Percentiles rank a stretch among this genome's conserved stretches.
Conservation (phyloP, 768 basidiomycete species). For the Rhodotorula graminis region DNA sequence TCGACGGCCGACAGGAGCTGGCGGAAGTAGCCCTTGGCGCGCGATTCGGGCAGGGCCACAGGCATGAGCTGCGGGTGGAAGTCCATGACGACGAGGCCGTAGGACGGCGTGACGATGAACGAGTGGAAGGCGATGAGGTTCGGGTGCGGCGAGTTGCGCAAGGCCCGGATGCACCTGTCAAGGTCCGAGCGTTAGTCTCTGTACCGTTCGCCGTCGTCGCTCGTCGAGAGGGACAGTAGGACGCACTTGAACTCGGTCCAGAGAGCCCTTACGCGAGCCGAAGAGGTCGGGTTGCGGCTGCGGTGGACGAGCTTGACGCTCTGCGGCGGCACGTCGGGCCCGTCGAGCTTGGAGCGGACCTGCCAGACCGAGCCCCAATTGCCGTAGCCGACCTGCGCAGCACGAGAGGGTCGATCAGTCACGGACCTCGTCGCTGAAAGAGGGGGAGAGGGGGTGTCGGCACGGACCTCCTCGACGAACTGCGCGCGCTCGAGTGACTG, state of each 20-base stretch:
- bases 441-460: too few species aligned
- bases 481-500: neutral
- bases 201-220: too few species aligned
- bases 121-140: constrained; percentile 88
- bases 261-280: constrained; percentile 82
- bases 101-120: constrained; percentile 51
- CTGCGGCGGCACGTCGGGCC: neutral
- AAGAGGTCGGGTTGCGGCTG: constrained; percentile 70
- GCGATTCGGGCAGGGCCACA: constrained; percentile 74
- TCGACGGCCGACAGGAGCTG: constrained; percentile 75
- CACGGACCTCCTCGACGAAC: constrained; percentile 36
- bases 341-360: constrained; percentile 43
- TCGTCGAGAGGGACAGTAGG: neutral
- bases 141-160: constrained; percentile 80
- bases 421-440: neutral
- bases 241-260: constrained; percentile 49
- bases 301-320: constrained; percentile 85
- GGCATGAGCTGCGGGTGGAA: constrained; percentile 80
- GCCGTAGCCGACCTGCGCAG: constrained; percentile 70
- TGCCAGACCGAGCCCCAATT: constrained; percentile 63
- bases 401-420: constrained; percentile 15
- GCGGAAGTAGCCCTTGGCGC: constrained; percentile 75
- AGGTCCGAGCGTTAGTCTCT: neutral
- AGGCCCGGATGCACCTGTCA: constrained; percentile 63
- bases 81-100: constrained; percentile 57